Evolutionary conservation across 1,284 basidiomycete genomes (phyloP).

Genomic region (Peniophora sp.): DNA sequence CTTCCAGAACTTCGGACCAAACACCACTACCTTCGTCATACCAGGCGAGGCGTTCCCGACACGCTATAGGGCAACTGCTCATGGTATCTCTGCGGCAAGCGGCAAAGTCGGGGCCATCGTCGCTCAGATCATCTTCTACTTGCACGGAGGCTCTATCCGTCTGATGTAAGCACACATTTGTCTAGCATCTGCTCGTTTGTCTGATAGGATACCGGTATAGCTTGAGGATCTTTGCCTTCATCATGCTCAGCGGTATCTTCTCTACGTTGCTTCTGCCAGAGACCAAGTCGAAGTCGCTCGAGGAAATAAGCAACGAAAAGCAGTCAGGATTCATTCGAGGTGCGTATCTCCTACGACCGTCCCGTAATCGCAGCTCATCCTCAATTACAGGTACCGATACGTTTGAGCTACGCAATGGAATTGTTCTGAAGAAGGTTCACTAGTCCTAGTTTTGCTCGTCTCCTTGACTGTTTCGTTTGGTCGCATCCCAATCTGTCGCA

Average conservation of each 20-base stretch:
- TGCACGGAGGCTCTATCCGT: conserved; percentile 32
- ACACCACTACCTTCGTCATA: conserved; percentile 66
- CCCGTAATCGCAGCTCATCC: no score
- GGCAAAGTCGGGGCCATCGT: conserved; percentile 66
- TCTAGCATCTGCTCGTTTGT: neutral
- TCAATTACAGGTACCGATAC: conserved; percentile 3
- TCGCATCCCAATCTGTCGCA: neutral
- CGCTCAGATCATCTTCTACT: conserved; percentile 54
- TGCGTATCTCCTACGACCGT: neutral
- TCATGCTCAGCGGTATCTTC: conserved; percentile 54
- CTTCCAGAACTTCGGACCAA: conserved; percentile 58
- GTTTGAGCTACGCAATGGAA: conserved; percentile 12
- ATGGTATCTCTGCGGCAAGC: conserved; percentile 63
- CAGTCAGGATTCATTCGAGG: conserved; percentile 38
- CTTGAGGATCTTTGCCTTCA: conserved; percentile 45
- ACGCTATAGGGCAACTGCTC: conserved; percentile 63
- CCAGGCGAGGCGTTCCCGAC: conserved; percentile 74
- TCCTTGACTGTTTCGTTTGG: neutral
- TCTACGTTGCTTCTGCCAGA: conserved; percentile 57
- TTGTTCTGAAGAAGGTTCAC: conserved; percentile 6
- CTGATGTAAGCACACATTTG: conserved; percentile 23
- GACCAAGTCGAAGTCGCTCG: conserved; percentile 49
- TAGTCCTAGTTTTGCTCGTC: neutral
- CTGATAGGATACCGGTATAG: conserved; percentile 13
- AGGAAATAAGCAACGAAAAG: conserved; percentile 47